These are phyloP conservation scores for Mayamaea pseudoterrestris DNA, from an alignment of 108 stramenopile species.

Conservation along the genomic window DNA sequence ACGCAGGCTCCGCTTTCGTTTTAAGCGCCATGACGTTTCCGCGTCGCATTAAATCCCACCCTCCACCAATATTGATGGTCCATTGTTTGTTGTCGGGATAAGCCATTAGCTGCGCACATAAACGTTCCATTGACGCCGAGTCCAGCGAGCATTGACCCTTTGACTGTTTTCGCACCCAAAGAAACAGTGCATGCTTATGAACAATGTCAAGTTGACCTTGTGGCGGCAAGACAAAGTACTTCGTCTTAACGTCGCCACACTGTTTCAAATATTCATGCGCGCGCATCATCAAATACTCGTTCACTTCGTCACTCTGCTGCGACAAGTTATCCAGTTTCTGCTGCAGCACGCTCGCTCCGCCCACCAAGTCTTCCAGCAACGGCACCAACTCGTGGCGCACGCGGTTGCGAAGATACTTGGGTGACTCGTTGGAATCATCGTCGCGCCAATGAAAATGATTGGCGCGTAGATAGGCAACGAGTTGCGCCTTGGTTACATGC, in stretches of 20 bases:
- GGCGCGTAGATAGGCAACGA: constrained; percentile 33
- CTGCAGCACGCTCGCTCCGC: constrained; percentile 29
- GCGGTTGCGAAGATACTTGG: constrained; percentile 73
- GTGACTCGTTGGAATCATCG: constrained; percentile 53
- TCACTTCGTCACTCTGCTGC: constrained; percentile 52
- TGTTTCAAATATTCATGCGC: constrained; percentile 28
- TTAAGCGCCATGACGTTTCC: constrained; percentile 17
- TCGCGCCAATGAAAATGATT: constrained; percentile 53
- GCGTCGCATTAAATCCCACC: constrained; percentile 37
- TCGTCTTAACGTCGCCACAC: not conserved
- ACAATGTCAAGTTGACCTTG: constrained; percentile 18
- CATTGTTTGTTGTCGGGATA: constrained; percentile 45
- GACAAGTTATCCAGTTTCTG: constrained; percentile 41
- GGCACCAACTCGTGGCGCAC: constrained; percentile 81
- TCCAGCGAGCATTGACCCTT: constrained; percentile 36
- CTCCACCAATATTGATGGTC: constrained; percentile 48
- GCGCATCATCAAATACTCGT: constrained; percentile 24
- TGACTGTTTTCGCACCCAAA: constrained; percentile 23
- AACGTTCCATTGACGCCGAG: constrained; percentile 31
- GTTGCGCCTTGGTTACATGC: constrained; percentile 37
- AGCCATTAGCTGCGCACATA: constrained; percentile 35
- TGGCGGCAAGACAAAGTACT: constrained; percentile 8
- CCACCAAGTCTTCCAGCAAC: constrained; percentile 49
- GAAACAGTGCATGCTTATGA: constrained; percentile 47
- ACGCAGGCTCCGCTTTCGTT: constrained; percentile 1